Percentiles rank a stretch among this genome's conserved stretches.
These are phyloP conservation scores for Blastobotrys buckinghamii DNA, from an alignment of 1,139 yeast genomes.

Conservation along the genomic window DNA sequence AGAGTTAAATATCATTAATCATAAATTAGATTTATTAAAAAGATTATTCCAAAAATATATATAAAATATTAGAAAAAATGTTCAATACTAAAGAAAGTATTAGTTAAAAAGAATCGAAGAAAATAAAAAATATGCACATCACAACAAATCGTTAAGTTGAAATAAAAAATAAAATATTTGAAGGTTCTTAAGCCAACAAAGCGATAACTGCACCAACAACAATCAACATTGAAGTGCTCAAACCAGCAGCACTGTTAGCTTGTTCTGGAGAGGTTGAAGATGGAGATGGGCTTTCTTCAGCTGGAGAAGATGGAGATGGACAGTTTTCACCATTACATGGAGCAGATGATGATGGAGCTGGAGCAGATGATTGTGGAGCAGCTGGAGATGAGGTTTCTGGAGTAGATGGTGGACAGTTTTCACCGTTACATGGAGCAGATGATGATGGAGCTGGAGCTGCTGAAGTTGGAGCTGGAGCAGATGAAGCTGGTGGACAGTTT, in stretches of 20 bases:
- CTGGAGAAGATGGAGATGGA: constrained; percentile 6
- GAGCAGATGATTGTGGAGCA: constrained; percentile 6
- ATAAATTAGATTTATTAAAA: neutral
- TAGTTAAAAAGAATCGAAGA: constrained; percentile 10
- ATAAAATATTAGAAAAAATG: neutral
- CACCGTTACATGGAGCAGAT: constrained; percentile 8
- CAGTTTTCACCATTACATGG: constrained; percentile 1
- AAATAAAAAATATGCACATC: constrained; percentile 1
- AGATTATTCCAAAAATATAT: neutral
- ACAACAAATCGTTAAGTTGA: neutral
- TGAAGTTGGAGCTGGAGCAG: constrained; percentile 4
- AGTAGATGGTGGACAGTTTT: constrained; percentile 8
- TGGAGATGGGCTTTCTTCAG: constrained; percentile 7
- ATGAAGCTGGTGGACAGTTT: constrained; percentile 7
- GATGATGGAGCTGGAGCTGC: constrained; percentile 10
- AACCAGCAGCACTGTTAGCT: constrained; percentile 12
- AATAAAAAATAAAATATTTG: too few relatives aligned
- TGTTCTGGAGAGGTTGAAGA: constrained; percentile 10
- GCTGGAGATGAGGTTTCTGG: constrained; percentile 6
- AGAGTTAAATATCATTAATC: neutral
- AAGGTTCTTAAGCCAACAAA: constrained; percentile 1
- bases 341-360: constrained; percentile 3
- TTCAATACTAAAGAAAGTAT: neutral
- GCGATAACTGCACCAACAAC: constrained; percentile 13
- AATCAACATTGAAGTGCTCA: constrained; percentile 10